Conservation (phyloP, 106 monocot genomes). For the Dactylorhiza incarnata region DNA sequence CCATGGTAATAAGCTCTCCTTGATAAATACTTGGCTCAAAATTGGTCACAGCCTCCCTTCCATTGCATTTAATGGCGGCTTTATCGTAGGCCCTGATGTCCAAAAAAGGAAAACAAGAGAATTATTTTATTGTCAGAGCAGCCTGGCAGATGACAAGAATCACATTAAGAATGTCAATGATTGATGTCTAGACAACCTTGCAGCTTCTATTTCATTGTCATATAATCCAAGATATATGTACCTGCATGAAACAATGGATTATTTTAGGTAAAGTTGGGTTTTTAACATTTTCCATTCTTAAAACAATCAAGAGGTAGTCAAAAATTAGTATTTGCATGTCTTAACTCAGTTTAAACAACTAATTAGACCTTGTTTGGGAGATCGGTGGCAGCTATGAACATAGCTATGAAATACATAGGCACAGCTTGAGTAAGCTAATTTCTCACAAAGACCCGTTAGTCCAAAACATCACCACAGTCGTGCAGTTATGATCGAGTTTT, state of each 20-base stretch:
- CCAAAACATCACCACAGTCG: too few relatives aligned
- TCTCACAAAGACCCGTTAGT: too few relatives aligned
- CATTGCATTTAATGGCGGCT: slow-evolving; percentile 83
- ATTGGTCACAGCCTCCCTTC: slow-evolving; percentile 84
- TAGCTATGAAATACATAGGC: too few relatives aligned
- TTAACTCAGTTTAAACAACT: too few relatives aligned
- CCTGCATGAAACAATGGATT: slow-evolving; percentile 52
- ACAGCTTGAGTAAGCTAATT: too few relatives aligned
- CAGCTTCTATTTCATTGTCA: slow-evolving; percentile 85
- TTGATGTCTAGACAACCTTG: slow-evolving; percentile 40
- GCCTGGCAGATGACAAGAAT: slow-evolving; percentile 4
- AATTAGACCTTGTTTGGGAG: too few relatives aligned
- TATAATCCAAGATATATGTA: slow-evolving; percentile 92
- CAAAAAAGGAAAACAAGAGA: slow-evolving; percentile 5
- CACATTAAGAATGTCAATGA: slow-evolving; percentile 13
- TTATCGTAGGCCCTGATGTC: slow-evolving; percentile 73
- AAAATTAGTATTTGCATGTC: background rate
- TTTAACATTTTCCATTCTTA: background rate
- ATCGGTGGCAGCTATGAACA: too few relatives aligned
- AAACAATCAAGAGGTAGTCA: background rate
- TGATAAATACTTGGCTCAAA: slow-evolving; percentile 64
- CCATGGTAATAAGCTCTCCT: slow-evolving; percentile 31
- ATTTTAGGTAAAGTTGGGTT: slow-evolving; percentile 10
- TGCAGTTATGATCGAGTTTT: too few relatives aligned
- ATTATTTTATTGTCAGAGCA: background rate